These are phyloP conservation scores for Mucor saturninus DNA, from an alignment of 371 early-diverging fungal species.

Conservation along the genomic window DNA sequence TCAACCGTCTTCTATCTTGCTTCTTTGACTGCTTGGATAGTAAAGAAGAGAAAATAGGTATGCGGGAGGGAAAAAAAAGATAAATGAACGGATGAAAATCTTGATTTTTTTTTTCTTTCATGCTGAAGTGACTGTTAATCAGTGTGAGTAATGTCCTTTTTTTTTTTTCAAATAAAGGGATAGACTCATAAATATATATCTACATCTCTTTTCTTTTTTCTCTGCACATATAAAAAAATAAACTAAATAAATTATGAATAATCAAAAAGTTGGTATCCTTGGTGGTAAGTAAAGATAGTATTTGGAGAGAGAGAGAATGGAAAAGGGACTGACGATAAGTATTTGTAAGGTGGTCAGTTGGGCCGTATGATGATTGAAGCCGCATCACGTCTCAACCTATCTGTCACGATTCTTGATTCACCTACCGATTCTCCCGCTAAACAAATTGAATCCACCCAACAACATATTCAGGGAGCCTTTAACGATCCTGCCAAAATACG, in stretches of 20 bases:
- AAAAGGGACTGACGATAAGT: not conserved
- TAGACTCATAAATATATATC: not conserved
- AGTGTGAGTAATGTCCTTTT: no score
- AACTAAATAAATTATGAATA: constrained; percentile 32
- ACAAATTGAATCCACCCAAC: constrained; percentile 74
- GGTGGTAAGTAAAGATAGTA: constrained; percentile 47
- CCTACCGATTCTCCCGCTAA: constrained; percentile 81
- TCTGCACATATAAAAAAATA: constrained; percentile 26
- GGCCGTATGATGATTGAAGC: constrained; percentile 97
- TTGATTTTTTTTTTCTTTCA: no score
- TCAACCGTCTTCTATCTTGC: no score
- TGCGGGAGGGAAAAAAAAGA: not conserved
- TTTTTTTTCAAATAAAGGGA: not conserved
- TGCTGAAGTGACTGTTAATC: no score
- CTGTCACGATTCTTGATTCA: constrained; percentile 83
- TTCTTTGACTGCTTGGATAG: no score
- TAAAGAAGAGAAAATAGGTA: not conserved
- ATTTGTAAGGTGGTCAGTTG: constrained; percentile 83
- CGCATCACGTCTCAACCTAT: constrained; percentile 86
- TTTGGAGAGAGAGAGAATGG: no score
- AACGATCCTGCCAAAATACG: constrained; percentile 75
- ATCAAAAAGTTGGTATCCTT: constrained; percentile 69
- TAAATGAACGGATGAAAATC: no score
- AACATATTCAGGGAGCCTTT: constrained; percentile 83
- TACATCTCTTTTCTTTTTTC: not conserved